Evolutionary conservation across 257 asterid genomes (phyloP).

Genomic region (Jacaranda mimosifolia): DNA sequence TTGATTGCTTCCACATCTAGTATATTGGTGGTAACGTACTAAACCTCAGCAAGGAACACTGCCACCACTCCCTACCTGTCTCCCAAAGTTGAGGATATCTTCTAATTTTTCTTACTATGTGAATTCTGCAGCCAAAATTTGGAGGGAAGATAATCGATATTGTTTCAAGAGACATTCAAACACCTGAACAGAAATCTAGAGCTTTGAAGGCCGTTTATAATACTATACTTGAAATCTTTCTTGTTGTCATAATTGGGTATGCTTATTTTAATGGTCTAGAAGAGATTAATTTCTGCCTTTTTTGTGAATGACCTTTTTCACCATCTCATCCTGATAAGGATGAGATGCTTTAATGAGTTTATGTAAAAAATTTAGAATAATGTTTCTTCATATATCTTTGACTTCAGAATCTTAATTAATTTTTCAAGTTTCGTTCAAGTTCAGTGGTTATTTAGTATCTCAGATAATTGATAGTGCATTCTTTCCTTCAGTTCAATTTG

Average conservation of each 20-base stretch:
- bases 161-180: constrained; percentile 68
- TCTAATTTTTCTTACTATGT: constrained; percentile 33
- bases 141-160: constrained; percentile 83
- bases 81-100: background rate
- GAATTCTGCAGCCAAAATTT: constrained; percentile 70
- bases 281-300: background rate
- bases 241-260: constrained; percentile 77
- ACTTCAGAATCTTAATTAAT: background rate
- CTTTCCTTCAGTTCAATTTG: constrained; percentile 68
- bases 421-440: constrained; percentile 22
- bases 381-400: background rate
- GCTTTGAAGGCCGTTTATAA: constrained; percentile 71
- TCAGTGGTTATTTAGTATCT: constrained; percentile 19
- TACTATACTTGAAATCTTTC: constrained; percentile 64
- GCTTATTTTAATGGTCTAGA: constrained; percentile 17
- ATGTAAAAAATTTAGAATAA: background rate
- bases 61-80: background rate
- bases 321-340: background rate
- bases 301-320: constrained; percentile 5
- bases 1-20: constrained; percentile 80
- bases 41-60: constrained; percentile 22
- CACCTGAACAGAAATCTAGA: constrained; percentile 69
- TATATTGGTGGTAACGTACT: constrained; percentile 70
- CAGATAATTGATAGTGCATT: constrained; percentile 24
- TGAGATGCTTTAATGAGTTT: constrained; percentile 3